phyloP scores from a whole-genome alignment of 176 grass and related monocot species.

The Paspalum vaginatum region DNA sequence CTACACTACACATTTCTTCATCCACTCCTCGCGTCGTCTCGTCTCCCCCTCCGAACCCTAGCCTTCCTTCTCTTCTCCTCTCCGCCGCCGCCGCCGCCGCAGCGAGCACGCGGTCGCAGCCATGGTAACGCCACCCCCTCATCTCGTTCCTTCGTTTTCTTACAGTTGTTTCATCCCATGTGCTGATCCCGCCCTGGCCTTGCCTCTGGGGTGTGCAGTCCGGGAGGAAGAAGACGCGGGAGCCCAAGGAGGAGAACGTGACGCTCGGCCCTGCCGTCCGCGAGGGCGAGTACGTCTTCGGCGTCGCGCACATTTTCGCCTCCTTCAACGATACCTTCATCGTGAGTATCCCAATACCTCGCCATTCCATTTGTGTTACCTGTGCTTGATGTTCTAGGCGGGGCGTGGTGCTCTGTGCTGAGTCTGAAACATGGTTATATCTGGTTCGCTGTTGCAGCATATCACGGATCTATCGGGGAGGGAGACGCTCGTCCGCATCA shows the following conservation, averaged over 20 bases:
- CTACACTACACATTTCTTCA: neutral
- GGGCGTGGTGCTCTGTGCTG: neutral
- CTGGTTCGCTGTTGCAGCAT: slow-evolving; percentile 60
- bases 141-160: neutral
- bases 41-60: slow-evolving; percentile 24
- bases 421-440: neutral
- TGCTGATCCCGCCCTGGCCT: neutral
- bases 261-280: slow-evolving; percentile 73
- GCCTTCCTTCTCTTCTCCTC: slow-evolving; percentile 1
- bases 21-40: neutral
- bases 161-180: no score
- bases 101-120: neutral
- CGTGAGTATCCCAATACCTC: slow-evolving; percentile 37
- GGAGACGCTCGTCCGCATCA: slow-evolving; percentile 92
- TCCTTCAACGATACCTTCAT: slow-evolving; percentile 90
- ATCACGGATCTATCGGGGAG: slow-evolving; percentile 90
- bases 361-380: neutral
- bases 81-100: slow-evolving; percentile 8
- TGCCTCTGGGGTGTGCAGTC: slow-evolving; percentile 41
- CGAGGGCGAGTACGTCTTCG: slow-evolving; percentile 66
- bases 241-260: slow-evolving; percentile 79
- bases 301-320: slow-evolving; percentile 67
- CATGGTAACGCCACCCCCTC: slow-evolving; percentile 31
- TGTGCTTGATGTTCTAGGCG: neutral
- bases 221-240: slow-evolving; percentile 60